Base-by-base conservation (phyloP, 2,329 filamentous ascomycete species). In the Capronia americana region DNA sequence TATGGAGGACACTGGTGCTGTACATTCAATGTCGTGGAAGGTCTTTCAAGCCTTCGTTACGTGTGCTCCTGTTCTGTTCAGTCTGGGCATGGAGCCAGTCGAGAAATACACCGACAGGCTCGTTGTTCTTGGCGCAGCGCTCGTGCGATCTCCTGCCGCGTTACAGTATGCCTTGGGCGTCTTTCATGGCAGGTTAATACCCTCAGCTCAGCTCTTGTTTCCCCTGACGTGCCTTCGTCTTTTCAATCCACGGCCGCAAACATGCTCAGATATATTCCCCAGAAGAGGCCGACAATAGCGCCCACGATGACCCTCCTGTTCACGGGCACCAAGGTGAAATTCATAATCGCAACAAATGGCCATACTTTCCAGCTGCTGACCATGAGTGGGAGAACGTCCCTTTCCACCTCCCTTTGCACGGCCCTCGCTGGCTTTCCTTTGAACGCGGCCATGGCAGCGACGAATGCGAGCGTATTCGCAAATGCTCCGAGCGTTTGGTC, bases 401-500 rank as follows among this genome's bases (percentile, higher is more conserved):
- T 79, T 78, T 63, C 73, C 58, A 81, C 73, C 30, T 79, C 74
- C 2, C 69, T 71, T 24, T 75, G 66, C 51, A 80, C 76, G 1
- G 69, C 70, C 12, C 73, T 75, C 55, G 71, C 73, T n/a, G 73
- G 69, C 20, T 78, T 73, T 0, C 79, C 79, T 24, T 78, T 78
- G 34, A 85, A 75, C 14, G 83, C 78, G 7, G 81, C 83, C 75
- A 88, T 85, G 14, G 81, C 84, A 14, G 78, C 79, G 23, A 88
- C 79, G 73, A 88, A 88, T 61, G 85, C 77, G 34, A 83, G 75
- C 1, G 83, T 88, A 73, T 87, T 88, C 72, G 85, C 75, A 1
- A 83, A 77, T 0, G 84, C 85, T 30, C 85, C 86, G 24, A 88
- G 59, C 0, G 84, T 83, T 73, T 88, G 86, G 69, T 89, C 87